phyloP scores from a whole-genome alignment of 768 basidiomycete species.

The Rhizopogon sp. region DNA sequence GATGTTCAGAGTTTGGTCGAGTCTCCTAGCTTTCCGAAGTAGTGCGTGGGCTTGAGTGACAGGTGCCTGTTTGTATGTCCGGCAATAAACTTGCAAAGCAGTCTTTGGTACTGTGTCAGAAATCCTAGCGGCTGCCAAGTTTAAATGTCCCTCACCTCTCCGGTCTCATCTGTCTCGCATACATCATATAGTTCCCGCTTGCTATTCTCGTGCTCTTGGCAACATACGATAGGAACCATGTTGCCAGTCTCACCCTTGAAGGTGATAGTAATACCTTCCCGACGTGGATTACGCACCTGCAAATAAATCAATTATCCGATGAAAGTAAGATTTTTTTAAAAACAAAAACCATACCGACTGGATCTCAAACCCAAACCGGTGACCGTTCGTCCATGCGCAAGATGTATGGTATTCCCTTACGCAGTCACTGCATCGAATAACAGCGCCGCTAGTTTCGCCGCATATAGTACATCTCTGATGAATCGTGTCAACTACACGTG shows the following conservation, averaged over 20 bases:
- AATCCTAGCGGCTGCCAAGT: not conserved
- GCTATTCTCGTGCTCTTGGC: slow-evolving; percentile 67
- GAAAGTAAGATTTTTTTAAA: not conserved
- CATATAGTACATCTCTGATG: slow-evolving; percentile 74
- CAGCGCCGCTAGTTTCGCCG: slow-evolving; percentile 65
- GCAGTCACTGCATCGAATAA: slow-evolving; percentile 83
- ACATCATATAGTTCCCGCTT: slow-evolving; percentile 73
- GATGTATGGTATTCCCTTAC: slow-evolving; percentile 75
- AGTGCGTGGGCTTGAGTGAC: slow-evolving; percentile 74
- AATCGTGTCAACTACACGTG: slow-evolving; percentile 6
- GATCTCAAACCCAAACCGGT: slow-evolving; percentile 91
- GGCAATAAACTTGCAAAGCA: slow-evolving; percentile 83
- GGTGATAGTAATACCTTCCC: slow-evolving; percentile 60
- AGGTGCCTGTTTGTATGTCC: slow-evolving; percentile 77
- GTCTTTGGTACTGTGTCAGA: slow-evolving; percentile 46
- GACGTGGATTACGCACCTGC: slow-evolving; percentile 74
- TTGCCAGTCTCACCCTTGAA: slow-evolving; percentile 78
- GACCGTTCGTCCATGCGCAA: slow-evolving; percentile 84
- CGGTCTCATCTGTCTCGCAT: slow-evolving; percentile 78
- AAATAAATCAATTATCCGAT: not conserved
- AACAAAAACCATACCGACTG: slow-evolving; percentile 51
- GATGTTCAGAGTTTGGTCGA: slow-evolving; percentile 66
- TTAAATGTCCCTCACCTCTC: slow-evolving; percentile 53
- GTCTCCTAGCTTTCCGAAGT: slow-evolving; percentile 81
- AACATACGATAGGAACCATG: slow-evolving; percentile 74